phyloP scores from a whole-genome alignment of 2,329 filamentous ascomycete genomes.

The Aureobasidium lini region DNA sequence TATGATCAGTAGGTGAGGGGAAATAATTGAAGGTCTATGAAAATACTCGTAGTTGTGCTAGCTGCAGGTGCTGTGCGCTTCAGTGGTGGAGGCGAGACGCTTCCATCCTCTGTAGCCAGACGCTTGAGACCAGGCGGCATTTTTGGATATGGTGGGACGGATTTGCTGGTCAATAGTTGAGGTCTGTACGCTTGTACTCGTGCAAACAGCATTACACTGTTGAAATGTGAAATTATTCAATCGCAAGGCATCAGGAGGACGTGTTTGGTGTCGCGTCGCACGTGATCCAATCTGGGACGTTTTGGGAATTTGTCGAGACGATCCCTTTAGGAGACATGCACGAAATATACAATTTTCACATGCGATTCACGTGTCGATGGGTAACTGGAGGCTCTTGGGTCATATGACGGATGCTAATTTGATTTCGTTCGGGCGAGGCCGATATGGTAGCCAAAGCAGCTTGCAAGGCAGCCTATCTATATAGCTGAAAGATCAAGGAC shows the following conservation, averaged over 20 bases:
- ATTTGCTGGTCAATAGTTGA: background rate
- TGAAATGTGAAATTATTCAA: background rate
- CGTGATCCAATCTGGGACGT: background rate
- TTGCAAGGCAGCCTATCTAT: background rate
- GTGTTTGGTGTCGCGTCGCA: constrained; percentile 8
- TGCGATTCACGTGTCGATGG: background rate
- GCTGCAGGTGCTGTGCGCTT: constrained; percentile 47
- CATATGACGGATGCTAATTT: background rate
- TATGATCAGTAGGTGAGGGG: background rate
- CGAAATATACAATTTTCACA: background rate
- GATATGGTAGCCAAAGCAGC: background rate
- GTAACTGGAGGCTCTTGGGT: background rate
- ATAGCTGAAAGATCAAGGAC: background rate
- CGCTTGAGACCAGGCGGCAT: constrained; percentile 28
- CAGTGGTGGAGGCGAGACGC: constrained; percentile 50
- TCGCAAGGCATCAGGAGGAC: background rate
- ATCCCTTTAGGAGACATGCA: background rate
- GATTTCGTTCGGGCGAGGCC: background rate
- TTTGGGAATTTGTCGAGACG: background rate
- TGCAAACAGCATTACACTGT: background rate
- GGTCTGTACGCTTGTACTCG: background rate
- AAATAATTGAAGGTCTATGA: background rate
- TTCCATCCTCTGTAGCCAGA: constrained; percentile 31
- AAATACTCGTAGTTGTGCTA: constrained; percentile 44
- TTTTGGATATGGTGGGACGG: background rate